Evolutionary conservation across 2,329 filamentous ascomycete genomes (phyloP).

Genomic region (Aspergillus niger): DNA sequence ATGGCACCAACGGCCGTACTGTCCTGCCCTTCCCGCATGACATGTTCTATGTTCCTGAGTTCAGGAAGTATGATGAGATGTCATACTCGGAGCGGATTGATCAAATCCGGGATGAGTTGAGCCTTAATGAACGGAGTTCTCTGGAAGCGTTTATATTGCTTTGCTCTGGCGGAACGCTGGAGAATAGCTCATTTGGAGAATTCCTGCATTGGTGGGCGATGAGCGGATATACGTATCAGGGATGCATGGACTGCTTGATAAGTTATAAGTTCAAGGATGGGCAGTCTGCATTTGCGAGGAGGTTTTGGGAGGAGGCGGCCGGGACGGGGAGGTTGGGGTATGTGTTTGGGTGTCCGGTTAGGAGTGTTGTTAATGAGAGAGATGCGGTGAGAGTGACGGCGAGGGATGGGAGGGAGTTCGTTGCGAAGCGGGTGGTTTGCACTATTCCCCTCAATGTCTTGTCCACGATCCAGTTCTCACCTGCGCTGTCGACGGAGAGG

Average conservation of each 20-base stretch:
- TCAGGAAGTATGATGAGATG: conserved; percentile 42
- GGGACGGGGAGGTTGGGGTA: conserved; percentile 45
- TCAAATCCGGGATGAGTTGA: conserved; percentile 43
- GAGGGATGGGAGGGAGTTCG: conserved; percentile 32
- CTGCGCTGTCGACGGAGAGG: conserved; percentile 41
- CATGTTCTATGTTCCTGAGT: conserved; percentile 35
- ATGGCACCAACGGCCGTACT: conserved; percentile 42
- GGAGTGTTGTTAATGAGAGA: conserved; percentile 26
- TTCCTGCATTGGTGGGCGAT: conserved; percentile 54
- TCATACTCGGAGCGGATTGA: conserved; percentile 48
- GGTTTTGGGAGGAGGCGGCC: conserved; percentile 50
- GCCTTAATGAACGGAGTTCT: conserved; percentile 42
- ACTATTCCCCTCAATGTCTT: conserved; percentile 21
- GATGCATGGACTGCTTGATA: conserved; percentile 44
- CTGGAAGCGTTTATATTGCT: conserved; percentile 48
- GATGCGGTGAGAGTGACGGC: conserved; percentile 37
- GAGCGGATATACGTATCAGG: conserved; percentile 45
- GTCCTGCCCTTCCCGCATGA: conserved; percentile 48
- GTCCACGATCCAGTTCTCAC: conserved; percentile 49
- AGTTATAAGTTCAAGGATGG: conserved; percentile 49
- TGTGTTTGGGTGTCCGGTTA: conserved; percentile 44
- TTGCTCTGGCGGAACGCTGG: conserved; percentile 47
- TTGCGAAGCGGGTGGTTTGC: conserved; percentile 31
- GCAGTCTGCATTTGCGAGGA: conserved; percentile 50
- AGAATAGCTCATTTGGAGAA: conserved; percentile 50